phyloP scores from a whole-genome alignment of 2,329 filamentous ascomycete species.

The Erysiphe pulchra region DNA sequence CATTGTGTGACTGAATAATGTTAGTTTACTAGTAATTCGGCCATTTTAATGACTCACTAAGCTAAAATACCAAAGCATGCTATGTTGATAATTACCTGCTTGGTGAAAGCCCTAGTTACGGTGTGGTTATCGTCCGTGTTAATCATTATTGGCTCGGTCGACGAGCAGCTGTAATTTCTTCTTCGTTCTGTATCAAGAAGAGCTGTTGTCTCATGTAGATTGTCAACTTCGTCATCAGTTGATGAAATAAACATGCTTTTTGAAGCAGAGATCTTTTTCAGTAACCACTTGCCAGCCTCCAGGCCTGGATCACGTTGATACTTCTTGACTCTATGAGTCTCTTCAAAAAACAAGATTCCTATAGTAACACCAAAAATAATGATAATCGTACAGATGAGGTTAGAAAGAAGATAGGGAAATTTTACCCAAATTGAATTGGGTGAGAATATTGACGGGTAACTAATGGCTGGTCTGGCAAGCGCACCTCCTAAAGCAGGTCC shows the following conservation, averaged over 20 bases:
- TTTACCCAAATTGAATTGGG: conserved; percentile 54
- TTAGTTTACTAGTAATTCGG: background rate
- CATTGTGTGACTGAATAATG: conserved; percentile 55
- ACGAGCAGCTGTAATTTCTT: conserved; percentile 41
- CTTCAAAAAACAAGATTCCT: conserved; percentile 71
- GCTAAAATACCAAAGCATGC: conserved; percentile 77
- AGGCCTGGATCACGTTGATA: conserved; percentile 47
- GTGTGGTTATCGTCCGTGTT: conserved; percentile 16
- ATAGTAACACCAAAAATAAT: conserved; percentile 51
- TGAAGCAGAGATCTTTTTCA: conserved; percentile 15
- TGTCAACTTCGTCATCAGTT: conserved; percentile 11
- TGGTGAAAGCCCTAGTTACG: conserved; percentile 45
- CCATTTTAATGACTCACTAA: conserved; percentile 38
- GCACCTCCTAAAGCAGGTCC: conserved; percentile 80
- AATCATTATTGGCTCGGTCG: conserved; percentile 24
- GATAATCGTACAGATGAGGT: conserved; percentile 66
- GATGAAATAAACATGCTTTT: conserved; percentile 12
- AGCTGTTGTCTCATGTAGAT: conserved; percentile 21
- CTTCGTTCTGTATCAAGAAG: conserved; percentile 36
- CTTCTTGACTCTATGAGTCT: conserved; percentile 73
- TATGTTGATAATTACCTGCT: conserved; percentile 66
- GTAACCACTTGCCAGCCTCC: conserved; percentile 49
- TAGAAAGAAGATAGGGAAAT: conserved; percentile 78
- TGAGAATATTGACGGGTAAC: conserved; percentile 50
- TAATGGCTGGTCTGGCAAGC: conserved; percentile 63